These are phyloP conservation scores for Gliomastix tumulicola DNA, from an alignment of 2,329 filamentous ascomycete species.

Conservation along the genomic window DNA sequence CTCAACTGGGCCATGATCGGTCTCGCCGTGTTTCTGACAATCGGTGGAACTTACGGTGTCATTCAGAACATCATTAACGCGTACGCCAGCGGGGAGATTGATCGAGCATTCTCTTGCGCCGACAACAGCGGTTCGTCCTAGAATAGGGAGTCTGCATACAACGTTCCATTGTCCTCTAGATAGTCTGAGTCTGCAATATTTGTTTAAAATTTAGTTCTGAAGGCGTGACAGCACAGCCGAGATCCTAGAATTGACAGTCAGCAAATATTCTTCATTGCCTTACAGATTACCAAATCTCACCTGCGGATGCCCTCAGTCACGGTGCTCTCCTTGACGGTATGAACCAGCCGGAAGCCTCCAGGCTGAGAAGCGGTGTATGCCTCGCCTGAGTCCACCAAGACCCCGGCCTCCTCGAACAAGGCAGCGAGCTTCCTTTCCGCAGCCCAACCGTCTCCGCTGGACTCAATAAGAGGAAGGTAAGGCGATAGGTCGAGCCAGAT, in stretches of 20 bases:
- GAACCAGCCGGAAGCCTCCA: not conserved
- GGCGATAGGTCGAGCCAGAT: not conserved
- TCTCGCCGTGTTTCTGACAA: conserved; percentile 25
- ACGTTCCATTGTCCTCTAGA: no score
- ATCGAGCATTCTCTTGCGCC: conserved; percentile 35
- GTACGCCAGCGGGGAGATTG: conserved; percentile 36
- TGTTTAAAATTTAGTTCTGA: no score
- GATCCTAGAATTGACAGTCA: no score
- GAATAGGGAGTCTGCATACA: no score
- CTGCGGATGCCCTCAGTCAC: not conserved
- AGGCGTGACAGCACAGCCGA: no score
- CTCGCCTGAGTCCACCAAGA: not conserved
- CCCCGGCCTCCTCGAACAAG: not conserved
- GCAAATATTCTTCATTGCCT: no score
- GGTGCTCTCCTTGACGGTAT: not conserved
- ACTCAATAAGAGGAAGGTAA: not conserved
- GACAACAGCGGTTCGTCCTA: conserved; percentile 28
- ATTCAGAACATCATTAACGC: conserved; percentile 42
- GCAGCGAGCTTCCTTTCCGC: not conserved
- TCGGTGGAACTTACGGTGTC: conserved; percentile 34
- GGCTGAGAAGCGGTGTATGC: not conserved
- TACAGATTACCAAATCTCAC: no score
- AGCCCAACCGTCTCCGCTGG: not conserved
- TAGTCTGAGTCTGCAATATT: no score
- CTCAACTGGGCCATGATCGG: conserved; percentile 25